phyloP scores from a whole-genome alignment of 1,284 basidiomycete species.

The Pholiota adiposa region DNA sequence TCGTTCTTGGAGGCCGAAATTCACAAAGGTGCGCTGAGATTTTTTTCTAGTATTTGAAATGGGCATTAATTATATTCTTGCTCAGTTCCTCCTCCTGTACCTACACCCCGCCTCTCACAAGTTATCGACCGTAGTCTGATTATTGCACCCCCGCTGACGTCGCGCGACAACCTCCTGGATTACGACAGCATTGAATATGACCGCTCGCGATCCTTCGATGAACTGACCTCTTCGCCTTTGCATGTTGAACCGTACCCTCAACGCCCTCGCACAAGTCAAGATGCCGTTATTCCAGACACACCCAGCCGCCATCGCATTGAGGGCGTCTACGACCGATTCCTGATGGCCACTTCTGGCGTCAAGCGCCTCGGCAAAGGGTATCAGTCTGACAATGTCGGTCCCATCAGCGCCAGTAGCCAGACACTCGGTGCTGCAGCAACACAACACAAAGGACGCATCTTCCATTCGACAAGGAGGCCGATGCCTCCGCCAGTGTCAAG shows the following conservation, averaged over 20 bases:
- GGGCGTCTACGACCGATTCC: conserved; percentile 75
- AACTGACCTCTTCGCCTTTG: conserved; percentile 59
- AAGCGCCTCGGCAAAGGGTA: conserved; percentile 77
- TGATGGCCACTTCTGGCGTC: conserved; percentile 77
- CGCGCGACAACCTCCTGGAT: conserved; percentile 34
- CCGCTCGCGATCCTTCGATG: conserved; percentile 47
- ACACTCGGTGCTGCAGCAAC: conserved; percentile 31
- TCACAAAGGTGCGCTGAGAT: conserved; percentile 49
- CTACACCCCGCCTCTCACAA: conserved; percentile 59
- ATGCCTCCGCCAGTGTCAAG: conserved; percentile 74
- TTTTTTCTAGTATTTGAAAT: background rate
- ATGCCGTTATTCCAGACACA: conserved; percentile 47
- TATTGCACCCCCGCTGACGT: conserved; percentile 48
- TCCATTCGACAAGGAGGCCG: conserved; percentile 52
- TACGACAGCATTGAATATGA: conserved; percentile 29
- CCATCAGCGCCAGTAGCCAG: conserved; percentile 32
- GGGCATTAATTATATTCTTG: background rate
- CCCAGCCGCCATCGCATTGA: conserved; percentile 63
- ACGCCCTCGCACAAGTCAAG: conserved; percentile 40
- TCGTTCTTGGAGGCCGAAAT: conserved; percentile 65
- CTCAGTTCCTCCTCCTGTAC: conserved; percentile 43
- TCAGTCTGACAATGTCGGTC: conserved; percentile 62
- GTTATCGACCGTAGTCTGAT: conserved; percentile 70
- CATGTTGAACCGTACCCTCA: conserved; percentile 67
- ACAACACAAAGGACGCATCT: conserved; percentile 50